phyloP scores from a whole-genome alignment of 805 yeast species.

The Zygotorulaspora chibaensis region DNA sequence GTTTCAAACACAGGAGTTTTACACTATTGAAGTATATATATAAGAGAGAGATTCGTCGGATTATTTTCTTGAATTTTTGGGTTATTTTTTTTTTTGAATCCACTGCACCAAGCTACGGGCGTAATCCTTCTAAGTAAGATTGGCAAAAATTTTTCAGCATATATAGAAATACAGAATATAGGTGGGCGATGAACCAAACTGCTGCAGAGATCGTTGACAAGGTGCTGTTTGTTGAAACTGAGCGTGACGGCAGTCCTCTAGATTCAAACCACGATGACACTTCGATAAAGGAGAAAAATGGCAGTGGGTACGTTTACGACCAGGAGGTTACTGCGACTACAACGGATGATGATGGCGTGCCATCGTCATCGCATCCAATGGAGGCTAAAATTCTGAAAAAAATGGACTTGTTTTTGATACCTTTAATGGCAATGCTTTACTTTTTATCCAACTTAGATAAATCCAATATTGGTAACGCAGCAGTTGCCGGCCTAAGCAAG shows the following conservation, averaged over 20 bases:
- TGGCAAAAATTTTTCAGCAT: neutral
- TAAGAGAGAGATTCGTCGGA: neutral
- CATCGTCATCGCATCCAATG: conserved; percentile 29
- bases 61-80: neutral
- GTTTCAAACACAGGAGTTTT: too few species aligned
- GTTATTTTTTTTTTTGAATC: neutral
- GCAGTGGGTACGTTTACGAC: conserved; percentile 9
- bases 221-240: conserved; percentile 7
- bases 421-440: conserved; percentile 41
- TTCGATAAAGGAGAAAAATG: conserved; percentile 6
- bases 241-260: neutral
- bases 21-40: neutral
- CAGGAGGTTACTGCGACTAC: conserved; percentile 21
- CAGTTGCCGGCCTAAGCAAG: conserved; percentile 46
- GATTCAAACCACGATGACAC: neutral
- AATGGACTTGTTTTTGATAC: conserved; percentile 42
- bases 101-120: neutral
- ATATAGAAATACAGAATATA: neutral
- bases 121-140: neutral
- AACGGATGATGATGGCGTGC: conserved; percentile 29
- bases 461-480: conserved; percentile 58
- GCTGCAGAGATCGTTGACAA: conserved; percentile 5
- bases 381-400: conserved; percentile 37
- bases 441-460: conserved; percentile 49
- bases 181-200: neutral